Percentiles rank a stretch among this genome's conserved stretches.
phyloP scores from a whole-genome alignment of 2,329 filamentous ascomycete species.

The Xylariaceae sp. region DNA sequence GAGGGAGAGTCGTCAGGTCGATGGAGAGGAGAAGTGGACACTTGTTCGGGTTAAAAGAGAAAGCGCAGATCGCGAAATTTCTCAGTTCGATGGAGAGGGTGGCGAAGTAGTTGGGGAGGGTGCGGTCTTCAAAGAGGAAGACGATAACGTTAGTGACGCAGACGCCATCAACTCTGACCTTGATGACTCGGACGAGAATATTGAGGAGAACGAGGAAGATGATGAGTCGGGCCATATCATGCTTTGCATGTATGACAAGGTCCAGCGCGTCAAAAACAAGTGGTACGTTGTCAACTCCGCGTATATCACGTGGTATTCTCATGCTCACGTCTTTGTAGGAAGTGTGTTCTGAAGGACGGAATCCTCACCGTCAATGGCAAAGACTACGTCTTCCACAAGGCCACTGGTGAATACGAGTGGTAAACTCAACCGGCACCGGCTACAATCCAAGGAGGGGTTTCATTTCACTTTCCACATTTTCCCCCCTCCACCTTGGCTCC shows the following conservation, averaged over 20 bases:
- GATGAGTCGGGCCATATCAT: slow-evolving; percentile 87
- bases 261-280: slow-evolving; percentile 98
- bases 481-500: too few species aligned
- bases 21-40: too few species aligned
- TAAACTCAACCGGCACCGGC: slow-evolving; percentile 38
- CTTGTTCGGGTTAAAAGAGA: too few species aligned
- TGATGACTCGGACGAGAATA: slow-evolving; percentile 85
- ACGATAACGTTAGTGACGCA: slow-evolving; percentile 55
- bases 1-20: too few species aligned
- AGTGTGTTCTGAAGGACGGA: slow-evolving; percentile 96
- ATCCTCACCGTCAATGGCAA: slow-evolving; percentile 89
- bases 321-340: slow-evolving; percentile 48
- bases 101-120: slow-evolving; percentile 53
- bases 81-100: slow-evolving; percentile 59
- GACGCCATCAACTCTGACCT: slow-evolving; percentile 98
- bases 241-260: slow-evolving; percentile 99
- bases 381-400: slow-evolving; percentile 98
- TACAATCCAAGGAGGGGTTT: background rate
- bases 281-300: slow-evolving; percentile 49
- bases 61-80: slow-evolving; percentile 31
- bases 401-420: slow-evolving; percentile 97
- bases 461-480: background rate
- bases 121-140: slow-evolving; percentile 49
- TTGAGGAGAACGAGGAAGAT: slow-evolving; percentile 78
- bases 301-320: slow-evolving; percentile 16